Evolutionary conservation across 1,284 basidiomycete genomes (phyloP).

Genomic region (Rhodotorula sp.): DNA sequence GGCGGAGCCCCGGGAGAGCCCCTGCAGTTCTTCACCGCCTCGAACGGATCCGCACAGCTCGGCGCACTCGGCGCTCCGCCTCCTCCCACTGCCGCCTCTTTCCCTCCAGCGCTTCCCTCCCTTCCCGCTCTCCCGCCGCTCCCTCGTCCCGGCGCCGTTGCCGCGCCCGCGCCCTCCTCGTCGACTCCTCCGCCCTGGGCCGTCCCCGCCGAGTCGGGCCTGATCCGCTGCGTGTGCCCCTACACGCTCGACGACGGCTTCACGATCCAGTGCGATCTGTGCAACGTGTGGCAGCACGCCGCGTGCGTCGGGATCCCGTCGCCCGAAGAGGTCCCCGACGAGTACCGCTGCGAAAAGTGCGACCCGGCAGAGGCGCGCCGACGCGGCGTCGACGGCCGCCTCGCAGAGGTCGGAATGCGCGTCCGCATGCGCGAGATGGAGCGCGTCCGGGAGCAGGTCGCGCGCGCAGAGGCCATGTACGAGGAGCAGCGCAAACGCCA

Average conservation of each 20-base stretch:
- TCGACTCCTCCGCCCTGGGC: conserved; percentile 20
- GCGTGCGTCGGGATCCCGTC: conserved; percentile 76
- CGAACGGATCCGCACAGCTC: conserved; percentile 20
- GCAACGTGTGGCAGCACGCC: conserved; percentile 86
- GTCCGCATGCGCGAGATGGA: conserved; percentile 36
- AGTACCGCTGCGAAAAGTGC: conserved; percentile 54
- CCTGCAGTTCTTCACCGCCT: conserved; percentile 23
- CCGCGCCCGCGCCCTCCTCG: neutral
- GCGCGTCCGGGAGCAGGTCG: conserved; percentile 17
- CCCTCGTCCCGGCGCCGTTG: conserved; percentile 1
- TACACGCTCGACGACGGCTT: conserved; percentile 80
- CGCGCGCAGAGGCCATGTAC: conserved; percentile 24
- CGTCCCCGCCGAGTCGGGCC: conserved; percentile 40
- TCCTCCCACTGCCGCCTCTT: neutral
- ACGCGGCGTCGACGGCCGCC: conserved; percentile 26
- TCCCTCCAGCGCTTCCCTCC: conserved; percentile 3
- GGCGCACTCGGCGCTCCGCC: neutral
- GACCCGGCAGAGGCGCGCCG: conserved; percentile 38
- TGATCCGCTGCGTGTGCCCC: conserved; percentile 67
- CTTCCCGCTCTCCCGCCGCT: conserved; percentile 15
- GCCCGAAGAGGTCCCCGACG: conserved; percentile 69
- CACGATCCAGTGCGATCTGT: conserved; percentile 86
- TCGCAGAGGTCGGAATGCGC: conserved; percentile 36
- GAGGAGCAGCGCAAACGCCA: neutral
- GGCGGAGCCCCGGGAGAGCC: neutral